A percentile compares a stretch with the other conserved stretches of the same genome.
These are phyloP conservation scores for Cystobasidium sp. DNA, from an alignment of 1,284 basidiomycete species.

Conservation along the genomic window DNA sequence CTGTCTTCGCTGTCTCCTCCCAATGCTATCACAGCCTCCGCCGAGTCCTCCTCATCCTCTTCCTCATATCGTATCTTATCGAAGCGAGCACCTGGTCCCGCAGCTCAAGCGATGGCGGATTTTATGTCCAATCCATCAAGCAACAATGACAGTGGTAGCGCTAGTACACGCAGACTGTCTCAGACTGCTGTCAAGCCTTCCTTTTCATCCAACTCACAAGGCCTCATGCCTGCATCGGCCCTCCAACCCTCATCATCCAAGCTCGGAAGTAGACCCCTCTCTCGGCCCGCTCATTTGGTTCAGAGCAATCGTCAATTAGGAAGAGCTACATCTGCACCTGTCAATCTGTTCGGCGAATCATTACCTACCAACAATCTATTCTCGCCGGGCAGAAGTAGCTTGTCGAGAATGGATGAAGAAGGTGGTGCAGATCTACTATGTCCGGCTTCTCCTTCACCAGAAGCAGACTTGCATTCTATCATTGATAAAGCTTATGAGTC, in stretches of 20 bases:
- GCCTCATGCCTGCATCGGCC: not conserved
- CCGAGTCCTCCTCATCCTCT: conserved; percentile 19
- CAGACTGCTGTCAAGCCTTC: not conserved
- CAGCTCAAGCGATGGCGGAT: conserved; percentile 29
- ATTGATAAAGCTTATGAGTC: conserved; percentile 29
- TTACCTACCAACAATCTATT: conserved; percentile 25
- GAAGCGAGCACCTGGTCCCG: conserved; percentile 25
- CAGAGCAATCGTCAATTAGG: conserved; percentile 20
- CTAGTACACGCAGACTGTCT: not conserved
- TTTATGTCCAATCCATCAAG: conserved; percentile 12
- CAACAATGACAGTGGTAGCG: not conserved
- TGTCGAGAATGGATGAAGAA: not conserved
- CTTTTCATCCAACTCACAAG: not conserved
- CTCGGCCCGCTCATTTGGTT: conserved; percentile 8
- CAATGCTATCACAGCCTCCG: not conserved
- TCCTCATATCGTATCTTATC: conserved; percentile 1
- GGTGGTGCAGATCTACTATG: not conserved
- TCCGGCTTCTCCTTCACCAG: conserved; percentile 10
- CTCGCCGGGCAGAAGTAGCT: conserved; percentile 9
- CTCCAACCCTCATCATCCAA: not conserved
- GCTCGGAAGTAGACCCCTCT: conserved; percentile 13
- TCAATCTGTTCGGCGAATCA: conserved; percentile 28
- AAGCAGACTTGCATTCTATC: conserved; percentile 32
- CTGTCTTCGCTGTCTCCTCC: conserved; percentile 1
- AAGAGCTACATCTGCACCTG: conserved; percentile 20